Evolutionary conservation across 108 stramenopile species (phyloP).

Genomic region (Cyclotella baltica): DNA sequence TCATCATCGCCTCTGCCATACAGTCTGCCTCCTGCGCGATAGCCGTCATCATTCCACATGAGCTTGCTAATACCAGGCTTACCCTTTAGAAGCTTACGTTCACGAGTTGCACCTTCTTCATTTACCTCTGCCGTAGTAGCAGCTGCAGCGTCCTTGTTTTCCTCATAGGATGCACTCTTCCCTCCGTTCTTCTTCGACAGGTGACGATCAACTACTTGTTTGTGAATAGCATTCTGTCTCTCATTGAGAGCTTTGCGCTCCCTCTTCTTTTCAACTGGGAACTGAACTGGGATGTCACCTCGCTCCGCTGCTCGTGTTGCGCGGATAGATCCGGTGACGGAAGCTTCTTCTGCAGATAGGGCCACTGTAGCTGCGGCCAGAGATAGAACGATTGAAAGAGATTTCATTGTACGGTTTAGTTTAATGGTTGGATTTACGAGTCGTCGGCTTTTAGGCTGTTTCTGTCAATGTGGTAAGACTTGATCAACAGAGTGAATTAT

Average conservation of each 20-base stretch:
- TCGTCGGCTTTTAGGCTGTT: background rate
- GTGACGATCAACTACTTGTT: slow-evolving; percentile 6
- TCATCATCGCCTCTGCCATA: background rate
- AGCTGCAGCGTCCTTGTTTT: background rate
- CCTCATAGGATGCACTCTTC: background rate
- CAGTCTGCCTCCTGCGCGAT: background rate
- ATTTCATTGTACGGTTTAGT: slow-evolving; percentile 14
- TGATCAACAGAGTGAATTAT: no score
- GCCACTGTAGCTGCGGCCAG: background rate
- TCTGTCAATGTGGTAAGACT: background rate
- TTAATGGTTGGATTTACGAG: background rate
- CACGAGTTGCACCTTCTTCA: no score
- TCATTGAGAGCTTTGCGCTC: background rate
- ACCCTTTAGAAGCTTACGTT: slow-evolving; percentile 1
- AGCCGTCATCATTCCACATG: slow-evolving; percentile 18
- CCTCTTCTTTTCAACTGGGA: background rate
- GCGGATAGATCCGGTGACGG: slow-evolving; percentile 3
- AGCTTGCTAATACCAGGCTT: slow-evolving; percentile 17
- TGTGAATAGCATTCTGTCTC: background rate
- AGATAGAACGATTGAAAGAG: background rate
- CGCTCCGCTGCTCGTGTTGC: background rate
- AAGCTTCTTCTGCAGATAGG: background rate
- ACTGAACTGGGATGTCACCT: background rate
- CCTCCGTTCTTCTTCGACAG: background rate
- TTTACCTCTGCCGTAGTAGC: no score